A percentile compares a stretch with the other conserved stretches of the same genome.
Evolutionary conservation across 345 rosid species (phyloP).

Genomic region (sweet orange (Citrus sinensis)): DNA sequence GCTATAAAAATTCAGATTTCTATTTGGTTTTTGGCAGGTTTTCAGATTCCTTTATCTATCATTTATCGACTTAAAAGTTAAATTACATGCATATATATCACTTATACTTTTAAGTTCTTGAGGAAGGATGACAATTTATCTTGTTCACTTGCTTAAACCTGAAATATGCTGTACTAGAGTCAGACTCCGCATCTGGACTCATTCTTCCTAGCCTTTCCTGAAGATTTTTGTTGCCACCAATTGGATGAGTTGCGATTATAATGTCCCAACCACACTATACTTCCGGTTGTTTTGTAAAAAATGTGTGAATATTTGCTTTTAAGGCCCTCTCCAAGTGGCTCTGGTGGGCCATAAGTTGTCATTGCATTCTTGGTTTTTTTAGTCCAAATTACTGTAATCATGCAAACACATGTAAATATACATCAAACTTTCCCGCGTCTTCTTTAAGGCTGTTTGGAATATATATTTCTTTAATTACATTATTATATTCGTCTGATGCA

Average conservation of each 20-base stretch:
- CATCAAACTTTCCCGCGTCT: neutral
- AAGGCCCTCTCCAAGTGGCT: neutral
- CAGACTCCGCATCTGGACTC: neutral
- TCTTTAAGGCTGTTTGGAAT: neutral
- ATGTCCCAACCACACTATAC: neutral
- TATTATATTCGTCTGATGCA: constrained; percentile 4
- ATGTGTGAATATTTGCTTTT: neutral
- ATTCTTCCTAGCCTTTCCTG: neutral
- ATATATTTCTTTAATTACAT: neutral
- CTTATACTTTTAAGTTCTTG: neutral
- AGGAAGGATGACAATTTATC: neutral
- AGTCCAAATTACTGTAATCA: neutral
- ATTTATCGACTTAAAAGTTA: neutral
- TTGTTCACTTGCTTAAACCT: neutral
- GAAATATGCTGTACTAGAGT: neutral
- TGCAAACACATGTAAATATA: neutral
- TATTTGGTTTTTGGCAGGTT: neutral
- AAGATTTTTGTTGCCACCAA: neutral
- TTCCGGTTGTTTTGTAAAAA: neutral
- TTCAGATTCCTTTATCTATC: neutral
- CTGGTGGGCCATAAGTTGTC: neutral
- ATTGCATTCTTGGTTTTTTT: neutral
- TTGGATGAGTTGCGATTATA: neutral
- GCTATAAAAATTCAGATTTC: neutral
- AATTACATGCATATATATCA: neutral